A percentile compares a stretch with the other conserved stretches of the same genome.
Conservation (phyloP, 1,139 yeast genomes). For the Geotrichum histeridarum region DNA sequence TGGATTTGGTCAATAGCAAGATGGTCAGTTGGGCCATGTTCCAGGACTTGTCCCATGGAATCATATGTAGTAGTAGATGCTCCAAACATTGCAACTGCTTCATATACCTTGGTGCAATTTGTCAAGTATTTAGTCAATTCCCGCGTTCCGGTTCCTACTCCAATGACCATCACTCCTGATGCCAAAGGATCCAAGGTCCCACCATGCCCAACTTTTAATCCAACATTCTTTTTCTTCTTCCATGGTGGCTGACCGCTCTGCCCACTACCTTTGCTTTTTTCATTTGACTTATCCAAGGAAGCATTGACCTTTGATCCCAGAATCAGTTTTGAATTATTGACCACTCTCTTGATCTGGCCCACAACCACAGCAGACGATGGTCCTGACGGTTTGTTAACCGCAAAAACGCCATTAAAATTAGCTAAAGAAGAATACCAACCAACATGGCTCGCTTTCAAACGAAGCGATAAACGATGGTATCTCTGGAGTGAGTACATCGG, state of each 20-base stretch:
- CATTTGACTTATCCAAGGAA: slow-evolving; percentile 35
- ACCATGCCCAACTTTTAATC: slow-evolving; percentile 93
- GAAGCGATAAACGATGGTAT: too few relatives aligned
- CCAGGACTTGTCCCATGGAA: slow-evolving; percentile 74
- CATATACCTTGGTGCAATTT: slow-evolving; percentile 60
- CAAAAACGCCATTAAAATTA: slow-evolving; percentile 67
- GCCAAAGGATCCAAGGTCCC: slow-evolving; percentile 96
- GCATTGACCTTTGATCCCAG: slow-evolving; percentile 29
- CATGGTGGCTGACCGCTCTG: slow-evolving; percentile 47
- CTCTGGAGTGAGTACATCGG: too few relatives aligned
- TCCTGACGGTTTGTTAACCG: slow-evolving; percentile 84
- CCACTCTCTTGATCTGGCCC: slow-evolving; percentile 55
- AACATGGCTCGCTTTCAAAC: too few relatives aligned
- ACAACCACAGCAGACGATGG: slow-evolving; percentile 73
- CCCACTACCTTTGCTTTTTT: slow-evolving; percentile 27
- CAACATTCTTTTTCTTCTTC: slow-evolving; percentile 44
- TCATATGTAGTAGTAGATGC: slow-evolving; percentile 92
- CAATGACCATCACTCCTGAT: slow-evolving; percentile 84
- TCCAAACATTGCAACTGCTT: slow-evolving; percentile 81
- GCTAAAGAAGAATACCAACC: not conserved
- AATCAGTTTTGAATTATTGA: slow-evolving; percentile 58
- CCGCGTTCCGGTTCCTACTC: slow-evolving; percentile 87
- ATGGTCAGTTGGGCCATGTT: slow-evolving; percentile 54
- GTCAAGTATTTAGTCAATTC: slow-evolving; percentile 65
- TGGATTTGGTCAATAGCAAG: slow-evolving; percentile 52